Conservation (phyloP, 305 asterid species). For the Fraxinus floribunda region DNA sequence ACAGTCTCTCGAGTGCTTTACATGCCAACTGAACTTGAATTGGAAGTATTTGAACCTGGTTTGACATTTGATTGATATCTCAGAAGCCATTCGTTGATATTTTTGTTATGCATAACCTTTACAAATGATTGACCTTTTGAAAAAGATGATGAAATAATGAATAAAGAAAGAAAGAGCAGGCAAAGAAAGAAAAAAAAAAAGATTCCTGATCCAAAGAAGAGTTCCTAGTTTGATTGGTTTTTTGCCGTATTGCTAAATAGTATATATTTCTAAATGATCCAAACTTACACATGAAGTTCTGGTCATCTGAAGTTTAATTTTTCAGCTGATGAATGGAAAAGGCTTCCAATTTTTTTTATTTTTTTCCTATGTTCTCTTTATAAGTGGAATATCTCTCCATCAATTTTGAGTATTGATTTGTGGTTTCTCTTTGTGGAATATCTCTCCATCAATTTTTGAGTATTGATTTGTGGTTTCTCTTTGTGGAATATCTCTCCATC, state of each 20-base stretch:
- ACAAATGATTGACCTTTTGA: not conserved
- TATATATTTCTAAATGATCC: not conserved
- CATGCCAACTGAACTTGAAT: not conserved
- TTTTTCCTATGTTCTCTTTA: not conserved
- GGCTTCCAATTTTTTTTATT: not conserved
- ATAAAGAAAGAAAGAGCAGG: not conserved
- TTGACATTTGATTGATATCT: not conserved
- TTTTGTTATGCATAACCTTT: not conserved
- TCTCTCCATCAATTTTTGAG: not conserved
- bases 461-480: not conserved
- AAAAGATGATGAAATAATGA: not conserved
- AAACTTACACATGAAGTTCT: not conserved
- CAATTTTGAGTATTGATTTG: no score
- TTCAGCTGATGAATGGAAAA: not conserved
- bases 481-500: conserved; percentile 2
- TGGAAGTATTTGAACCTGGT: conserved; percentile 7
- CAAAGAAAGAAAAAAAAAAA: no score
- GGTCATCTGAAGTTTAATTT: not conserved
- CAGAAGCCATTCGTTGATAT: not conserved
- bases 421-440: not conserved
- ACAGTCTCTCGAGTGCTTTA: not conserved
- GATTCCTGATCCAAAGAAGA: not conserved
- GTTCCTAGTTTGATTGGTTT: not conserved
- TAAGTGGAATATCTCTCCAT: not conserved
- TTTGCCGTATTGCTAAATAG: not conserved